Percentiles rank a stretch among this genome's conserved stretches.
Evolutionary conservation across 1,284 basidiomycete genomes (phyloP).

Genomic region (Golubevia sp.): DNA sequence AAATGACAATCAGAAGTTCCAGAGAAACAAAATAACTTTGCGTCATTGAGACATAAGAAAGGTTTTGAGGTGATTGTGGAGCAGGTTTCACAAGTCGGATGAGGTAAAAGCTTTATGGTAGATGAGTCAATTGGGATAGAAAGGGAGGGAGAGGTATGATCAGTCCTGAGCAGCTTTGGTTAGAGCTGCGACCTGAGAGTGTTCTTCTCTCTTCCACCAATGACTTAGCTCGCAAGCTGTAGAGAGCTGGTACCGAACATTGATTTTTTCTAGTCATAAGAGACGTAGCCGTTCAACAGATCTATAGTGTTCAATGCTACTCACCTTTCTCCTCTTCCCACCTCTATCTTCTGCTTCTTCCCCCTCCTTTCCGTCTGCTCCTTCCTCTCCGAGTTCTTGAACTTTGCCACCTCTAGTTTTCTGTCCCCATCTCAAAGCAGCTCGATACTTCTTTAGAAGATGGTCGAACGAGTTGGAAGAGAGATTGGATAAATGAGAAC

Average conservation of each 20-base stretch:
- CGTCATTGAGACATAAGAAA: constrained; percentile 53
- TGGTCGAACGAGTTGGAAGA: constrained; percentile 5
- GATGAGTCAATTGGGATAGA: neutral
- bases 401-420: constrained; percentile 35
- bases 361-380: constrained; percentile 18
- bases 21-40: constrained; percentile 43
- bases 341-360: constrained; percentile 6
- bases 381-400: constrained; percentile 27
- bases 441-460: constrained; percentile 33
- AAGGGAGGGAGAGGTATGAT: too few species aligned
- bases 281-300: too few species aligned
- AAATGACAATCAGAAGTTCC: constrained; percentile 6
- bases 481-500: neutral
- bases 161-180: too few species aligned
- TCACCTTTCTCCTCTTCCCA: constrained; percentile 15
- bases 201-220: too few species aligned
- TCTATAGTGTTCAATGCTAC: neutral
- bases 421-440: constrained; percentile 42
- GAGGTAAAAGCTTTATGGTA: constrained; percentile 31
- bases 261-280: too few species aligned
- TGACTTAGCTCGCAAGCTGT: too few species aligned
- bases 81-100: constrained; percentile 46
- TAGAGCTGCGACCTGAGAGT: too few species aligned
- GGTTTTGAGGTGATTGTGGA: constrained; percentile 40
- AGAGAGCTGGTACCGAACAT: too few species aligned